Percentiles rank a stretch among this genome's conserved stretches.
Conservation (phyloP, 2,329 filamentous ascomycete genomes). For the Cladorrhinum sp. region DNA sequence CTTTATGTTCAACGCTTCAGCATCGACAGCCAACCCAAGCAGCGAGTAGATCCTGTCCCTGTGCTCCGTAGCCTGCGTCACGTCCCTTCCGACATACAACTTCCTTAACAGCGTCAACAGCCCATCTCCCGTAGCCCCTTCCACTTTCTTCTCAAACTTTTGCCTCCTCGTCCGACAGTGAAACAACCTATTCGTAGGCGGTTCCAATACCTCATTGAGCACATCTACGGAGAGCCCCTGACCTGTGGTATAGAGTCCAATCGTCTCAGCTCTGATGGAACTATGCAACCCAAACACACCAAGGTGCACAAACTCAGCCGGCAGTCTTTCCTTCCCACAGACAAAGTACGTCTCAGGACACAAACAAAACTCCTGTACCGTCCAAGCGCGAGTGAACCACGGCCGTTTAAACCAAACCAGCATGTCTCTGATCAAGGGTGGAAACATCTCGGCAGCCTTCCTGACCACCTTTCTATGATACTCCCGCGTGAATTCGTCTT, state of each 20-base stretch:
- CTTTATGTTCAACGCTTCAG: not conserved
- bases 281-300: slow-evolving; percentile 2
- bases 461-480: not conserved
- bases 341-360: slow-evolving; percentile 18
- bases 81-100: slow-evolving; percentile 11
- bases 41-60: slow-evolving; percentile 17
- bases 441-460: not conserved
- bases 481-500: not conserved
- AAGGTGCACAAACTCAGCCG: slow-evolving; percentile 6
- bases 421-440: not conserved
- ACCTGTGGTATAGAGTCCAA: not conserved
- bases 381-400: slow-evolving; percentile 14
- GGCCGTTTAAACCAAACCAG: too few species aligned
- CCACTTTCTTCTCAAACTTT: not conserved
- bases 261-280: not conserved
- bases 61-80: not conserved
- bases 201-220: not conserved
- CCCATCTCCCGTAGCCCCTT: slow-evolving; percentile 1
- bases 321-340: slow-evolving; percentile 13
- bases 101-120: slow-evolving; percentile 12
- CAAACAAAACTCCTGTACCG: slow-evolving; percentile 19
- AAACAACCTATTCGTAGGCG: slow-evolving; percentile 9
- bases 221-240: not conserved
- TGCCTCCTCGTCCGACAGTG: slow-evolving; percentile 3
- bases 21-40: slow-evolving; percentile 16